Evolutionary conservation across 257 asterid genomes (phyloP), one percentile per base, ranked within the genome.

Genomic region (Marsdenia floribunda): DNA sequence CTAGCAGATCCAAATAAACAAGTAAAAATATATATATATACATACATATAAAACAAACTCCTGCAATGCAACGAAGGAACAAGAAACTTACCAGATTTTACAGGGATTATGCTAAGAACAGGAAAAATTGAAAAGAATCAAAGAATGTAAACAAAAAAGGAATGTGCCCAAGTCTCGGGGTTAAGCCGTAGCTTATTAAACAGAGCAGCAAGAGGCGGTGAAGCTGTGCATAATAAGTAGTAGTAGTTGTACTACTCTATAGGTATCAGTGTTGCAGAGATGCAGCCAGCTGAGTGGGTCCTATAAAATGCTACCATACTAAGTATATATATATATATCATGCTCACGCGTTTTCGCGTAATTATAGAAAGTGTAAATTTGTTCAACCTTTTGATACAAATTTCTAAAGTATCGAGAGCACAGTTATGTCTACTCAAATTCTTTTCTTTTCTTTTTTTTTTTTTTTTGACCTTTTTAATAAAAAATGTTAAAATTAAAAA

Each of bases 311-410:
- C 82, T 85, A 79, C 77, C 86, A 3, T 40, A 8, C 46, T 40
- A 40, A 40, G 46, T 40, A 6, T 40, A 0, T 1, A 40, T 42
- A 6, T 83, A 49, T 77, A 80, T 18, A 0, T 6, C 42, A 73
- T 52, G 38, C 79, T 68, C 73, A 87, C 94, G 94, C 94, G 90
- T 85, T 82, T 86, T 71, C 83, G 89, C 87, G 88, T 85, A 76
- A 75, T 79, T 35, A 64, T 16, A 16, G 13, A 64, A 64, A 21
- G 2, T 35, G 2, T 4, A 64, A 64, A 57, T 49, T 49, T 44
- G 49, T 44, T 6, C 47, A 6, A 44, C 47, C 12, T 7, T 44
- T 44, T 44, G 8, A 11, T 44, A 6, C 49, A 44, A 44, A 44
- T 44, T 44, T 44, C 12, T 10, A 8, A 44, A 8, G 49, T 6